Evolutionary conservation across 352 stramenopile species (phyloP).

Genomic region (Globisporangium parvum): DNA sequence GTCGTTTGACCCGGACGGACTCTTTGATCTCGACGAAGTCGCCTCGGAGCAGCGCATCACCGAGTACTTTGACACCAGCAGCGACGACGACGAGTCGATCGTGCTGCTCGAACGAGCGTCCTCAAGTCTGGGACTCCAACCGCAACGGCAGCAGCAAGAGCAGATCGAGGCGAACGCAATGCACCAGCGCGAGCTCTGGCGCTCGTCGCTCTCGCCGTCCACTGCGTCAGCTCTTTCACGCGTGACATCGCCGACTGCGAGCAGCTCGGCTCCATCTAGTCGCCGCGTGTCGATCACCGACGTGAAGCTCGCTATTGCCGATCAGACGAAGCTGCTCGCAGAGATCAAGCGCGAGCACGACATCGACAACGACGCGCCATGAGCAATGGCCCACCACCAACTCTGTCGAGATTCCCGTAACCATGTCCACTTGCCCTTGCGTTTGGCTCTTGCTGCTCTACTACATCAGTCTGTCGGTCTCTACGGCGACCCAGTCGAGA

Average conservation of each 20-base stretch:
- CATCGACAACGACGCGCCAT: constrained; percentile 11
- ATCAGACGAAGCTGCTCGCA: constrained; percentile 45
- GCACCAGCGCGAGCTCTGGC: background rate
- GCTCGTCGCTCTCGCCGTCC: constrained; percentile 6
- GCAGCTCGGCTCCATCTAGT: background rate
- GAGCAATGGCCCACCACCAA: background rate
- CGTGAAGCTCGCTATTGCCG: constrained; percentile 46
- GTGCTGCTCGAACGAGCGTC: constrained; percentile 10
- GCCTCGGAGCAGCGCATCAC: background rate
- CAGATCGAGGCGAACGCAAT: background rate
- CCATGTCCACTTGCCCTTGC: background rate
- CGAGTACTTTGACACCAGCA: constrained; percentile 3
- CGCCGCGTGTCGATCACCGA: constrained; percentile 20
- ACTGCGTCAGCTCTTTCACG: background rate
- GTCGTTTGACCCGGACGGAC: constrained; percentile 23
- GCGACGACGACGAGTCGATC: constrained; percentile 12
- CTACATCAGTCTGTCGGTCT: too few relatives aligned
- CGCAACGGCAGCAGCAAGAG: background rate
- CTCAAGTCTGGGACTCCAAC: background rate
- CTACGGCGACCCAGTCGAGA: background rate
- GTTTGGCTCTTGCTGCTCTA: too few relatives aligned
- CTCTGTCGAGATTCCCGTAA: background rate
- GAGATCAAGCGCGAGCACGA: constrained; percentile 36
- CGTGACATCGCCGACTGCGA: constrained; percentile 2
- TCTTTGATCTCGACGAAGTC: constrained; percentile 32